Base-by-base conservation (phyloP, 441 rosid species). In the Cnidoscolus chayamansa region DNA sequence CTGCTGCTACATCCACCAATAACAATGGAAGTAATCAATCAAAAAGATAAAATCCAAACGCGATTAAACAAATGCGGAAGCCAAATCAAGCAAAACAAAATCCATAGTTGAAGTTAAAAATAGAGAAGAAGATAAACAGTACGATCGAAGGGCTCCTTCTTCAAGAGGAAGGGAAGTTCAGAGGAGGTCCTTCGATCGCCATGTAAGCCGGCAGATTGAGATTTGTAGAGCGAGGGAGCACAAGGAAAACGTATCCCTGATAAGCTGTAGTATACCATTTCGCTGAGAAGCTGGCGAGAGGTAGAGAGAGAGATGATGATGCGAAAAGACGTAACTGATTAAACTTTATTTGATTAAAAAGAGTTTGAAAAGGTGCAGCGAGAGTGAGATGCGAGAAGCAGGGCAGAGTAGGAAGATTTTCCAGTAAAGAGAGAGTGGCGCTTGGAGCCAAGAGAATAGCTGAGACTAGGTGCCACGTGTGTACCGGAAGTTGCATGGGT, bases 111-210 rank as follows among this genome's bases (percentile, higher is more conserved):
- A 54, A 4, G 30, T 59, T 19, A 0, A 20, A 25, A 10, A 43
- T 0, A 13, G 15, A 2, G 58, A 74, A 63, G 37, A 12, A 76
- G 17, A 71, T 68, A 80, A 77, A 72, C 54, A 58, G 32, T 79
- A 92, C 97, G 80, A 66, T 90, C 79, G 70, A 80, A 77, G 15
- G 83, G 75, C 40, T 79, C 70, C 65, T 84, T 88, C 83, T 83
- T 88, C 75, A 78, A 73, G 64, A 79, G 77, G 74, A 87, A 72
- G 4, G 93, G 76, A 20, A 82, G 75, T 59, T 72, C 67, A 7
- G 61, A 40, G 45, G 45, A 8, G 67, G 57, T 79, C 81, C 86
- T 72, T 45, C 84, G 86, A 83, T 84, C 79, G 49, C 85, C 91
- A 72, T 63, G 79, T 80, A 83, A 86, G 76, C 73, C 51, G 17